Evolutionary conservation across 306 rosid species (phyloP).

Genomic region (Lithocarpus polystachyus): DNA sequence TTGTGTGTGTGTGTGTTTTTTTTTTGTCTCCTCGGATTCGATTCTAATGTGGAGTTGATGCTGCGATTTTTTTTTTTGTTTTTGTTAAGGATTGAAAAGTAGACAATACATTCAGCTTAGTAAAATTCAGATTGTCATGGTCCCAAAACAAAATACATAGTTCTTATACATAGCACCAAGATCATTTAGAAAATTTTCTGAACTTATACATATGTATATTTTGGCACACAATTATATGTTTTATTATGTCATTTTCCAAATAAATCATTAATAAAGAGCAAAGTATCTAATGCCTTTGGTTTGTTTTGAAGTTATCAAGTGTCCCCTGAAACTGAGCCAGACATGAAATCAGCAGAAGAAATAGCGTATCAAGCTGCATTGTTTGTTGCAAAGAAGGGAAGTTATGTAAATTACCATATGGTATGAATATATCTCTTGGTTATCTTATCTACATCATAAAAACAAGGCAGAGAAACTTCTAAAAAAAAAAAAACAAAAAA

Average conservation of each 20-base stretch:
- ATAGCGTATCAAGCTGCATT: slow-evolving; percentile 36
- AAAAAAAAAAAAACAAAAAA: too few relatives aligned
- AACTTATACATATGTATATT: background rate
- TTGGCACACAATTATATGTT: background rate
- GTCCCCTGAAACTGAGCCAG: slow-evolving; percentile 22
- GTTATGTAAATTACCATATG: slow-evolving; percentile 45
- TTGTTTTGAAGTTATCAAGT: slow-evolving; percentile 26
- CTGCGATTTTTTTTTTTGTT: too few relatives aligned
- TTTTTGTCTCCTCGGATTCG: too few relatives aligned
- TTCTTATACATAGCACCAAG: too few relatives aligned
- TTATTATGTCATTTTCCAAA: background rate
- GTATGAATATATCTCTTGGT: slow-evolving; percentile 4
- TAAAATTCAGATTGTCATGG: too few relatives aligned
- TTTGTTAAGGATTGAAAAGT: too few relatives aligned
- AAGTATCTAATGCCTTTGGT: background rate
- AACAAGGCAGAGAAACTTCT: too few relatives aligned
- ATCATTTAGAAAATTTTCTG: too few relatives aligned
- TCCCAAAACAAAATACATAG: too few relatives aligned
- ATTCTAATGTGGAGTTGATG: too few relatives aligned
- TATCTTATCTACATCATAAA: background rate
- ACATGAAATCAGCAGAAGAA: slow-evolving; percentile 29
- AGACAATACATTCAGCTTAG: too few relatives aligned
- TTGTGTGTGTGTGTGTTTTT: too few relatives aligned
- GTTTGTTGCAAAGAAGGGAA: slow-evolving; percentile 37
- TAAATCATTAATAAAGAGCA: background rate